Evolutionary conservation across 2,329 filamentous ascomycete genomes (phyloP).

Genomic region (Exophiala xenobiotica): DNA sequence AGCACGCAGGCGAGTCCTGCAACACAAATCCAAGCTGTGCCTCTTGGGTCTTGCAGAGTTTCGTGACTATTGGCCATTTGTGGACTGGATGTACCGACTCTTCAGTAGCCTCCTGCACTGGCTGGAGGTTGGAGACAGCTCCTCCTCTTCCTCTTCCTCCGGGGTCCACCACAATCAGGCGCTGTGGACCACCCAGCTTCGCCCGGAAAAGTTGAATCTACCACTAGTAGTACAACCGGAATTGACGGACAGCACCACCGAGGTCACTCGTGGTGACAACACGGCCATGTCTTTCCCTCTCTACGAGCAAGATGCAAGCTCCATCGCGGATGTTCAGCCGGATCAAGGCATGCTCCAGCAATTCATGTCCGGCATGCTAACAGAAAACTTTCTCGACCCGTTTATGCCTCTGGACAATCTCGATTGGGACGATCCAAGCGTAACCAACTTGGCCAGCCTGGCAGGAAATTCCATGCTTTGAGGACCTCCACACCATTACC

Average conservation of each 20-base stretch:
- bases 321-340: conserved; percentile 6
- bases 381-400: conserved; percentile 17
- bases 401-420: conserved; percentile 17
- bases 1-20: conserved; percentile 16
- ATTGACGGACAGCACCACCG: conserved; percentile 7
- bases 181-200: conserved; percentile 11
- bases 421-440: conserved; percentile 13
- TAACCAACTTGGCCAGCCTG: conserved; percentile 8
- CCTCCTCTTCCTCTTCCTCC: background rate
- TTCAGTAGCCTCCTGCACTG: conserved; percentile 13
- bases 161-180: conserved; percentile 6
- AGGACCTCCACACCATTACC: no score
- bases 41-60: conserved; percentile 14
- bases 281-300: conserved; percentile 11
- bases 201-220: conserved; percentile 10
- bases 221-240: conserved; percentile 1
- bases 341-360: conserved; percentile 11
- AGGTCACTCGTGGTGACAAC: conserved; percentile 1
- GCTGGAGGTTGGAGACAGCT: conserved; percentile 7
- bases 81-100: conserved; percentile 19
- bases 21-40: conserved; percentile 18
- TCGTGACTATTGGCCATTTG: conserved; percentile 20
- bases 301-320: conserved; percentile 13
- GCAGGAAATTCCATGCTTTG: conserved; percentile 15
- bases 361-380: conserved; percentile 16